Percentiles rank a stretch among this genome's conserved stretches.
Evolutionary conservation across 75 land plant species (phyloP).

Genomic region (Ceratopteris richardii): DNA sequence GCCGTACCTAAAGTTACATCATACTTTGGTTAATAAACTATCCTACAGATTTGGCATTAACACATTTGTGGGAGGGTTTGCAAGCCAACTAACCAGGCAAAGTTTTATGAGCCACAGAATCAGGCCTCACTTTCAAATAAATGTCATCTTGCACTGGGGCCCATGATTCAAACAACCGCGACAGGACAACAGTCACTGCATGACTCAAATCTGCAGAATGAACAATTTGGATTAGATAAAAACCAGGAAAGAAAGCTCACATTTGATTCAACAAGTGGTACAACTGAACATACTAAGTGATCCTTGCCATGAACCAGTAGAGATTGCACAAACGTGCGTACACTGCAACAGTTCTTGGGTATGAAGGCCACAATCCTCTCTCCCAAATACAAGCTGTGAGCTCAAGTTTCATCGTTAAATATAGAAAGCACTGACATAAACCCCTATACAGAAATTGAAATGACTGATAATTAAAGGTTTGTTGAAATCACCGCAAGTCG

Average conservation of each 20-base stretch:
- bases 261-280: not conserved
- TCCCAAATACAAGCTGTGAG: slow-evolving; percentile 30
- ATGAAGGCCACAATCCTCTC: slow-evolving; percentile 27
- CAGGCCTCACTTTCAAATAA: slow-evolving; percentile 2
- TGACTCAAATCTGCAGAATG: slow-evolving; percentile 23
- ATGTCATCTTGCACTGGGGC: slow-evolving; percentile 3
- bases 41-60: not conserved
- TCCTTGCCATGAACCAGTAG: slow-evolving; percentile 17
- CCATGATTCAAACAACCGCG: slow-evolving; percentile 16
- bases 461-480: no score
- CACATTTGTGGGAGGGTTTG: not conserved
- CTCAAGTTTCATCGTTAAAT: not conserved
- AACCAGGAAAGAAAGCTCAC: not conserved
- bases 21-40: no score
- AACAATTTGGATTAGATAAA: not conserved
- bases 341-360: slow-evolving; percentile 26
- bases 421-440: not conserved
- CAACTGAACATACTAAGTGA: slow-evolving; percentile 19
- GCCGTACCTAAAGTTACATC: slow-evolving; percentile 20
- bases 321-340: slow-evolving; percentile 27
- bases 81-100: slow-evolving; percentile 17
- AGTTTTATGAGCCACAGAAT: slow-evolving; percentile 8
- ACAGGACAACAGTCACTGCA: slow-evolving; percentile 25
- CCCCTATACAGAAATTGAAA: no score
- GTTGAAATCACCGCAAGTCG: slow-evolving; percentile 18